Evolutionary conservation across 169 alveolate genomes (phyloP).

Genomic region (Cryptosporidium canis): DNA sequence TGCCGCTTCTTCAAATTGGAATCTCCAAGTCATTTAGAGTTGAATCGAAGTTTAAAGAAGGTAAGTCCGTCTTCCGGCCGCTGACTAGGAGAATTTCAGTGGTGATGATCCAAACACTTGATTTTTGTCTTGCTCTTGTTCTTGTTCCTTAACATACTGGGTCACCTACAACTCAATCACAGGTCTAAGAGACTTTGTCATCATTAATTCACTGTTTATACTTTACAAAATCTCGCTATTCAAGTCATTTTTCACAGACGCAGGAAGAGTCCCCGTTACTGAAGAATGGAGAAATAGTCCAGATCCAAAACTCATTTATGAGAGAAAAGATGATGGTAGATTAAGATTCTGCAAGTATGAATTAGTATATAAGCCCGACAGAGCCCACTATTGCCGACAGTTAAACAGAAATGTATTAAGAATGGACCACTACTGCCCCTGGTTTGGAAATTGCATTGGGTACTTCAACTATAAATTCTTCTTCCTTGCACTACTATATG

Average conservation of each 20-base stretch:
- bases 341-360: constrained; percentile 71
- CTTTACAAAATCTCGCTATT: constrained; percentile 41
- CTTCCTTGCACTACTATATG: constrained; percentile 76
- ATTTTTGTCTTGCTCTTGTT: neutral
- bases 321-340: constrained; percentile 71
- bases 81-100: neutral
- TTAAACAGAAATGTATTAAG: constrained; percentile 44
- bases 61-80: neutral
- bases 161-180: neutral
- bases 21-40: constrained; percentile 35
- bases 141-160: neutral
- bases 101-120: neutral
- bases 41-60: constrained; percentile 56
- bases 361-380: constrained; percentile 66
- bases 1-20: constrained; percentile 58
- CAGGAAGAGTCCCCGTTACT: constrained; percentile 68
- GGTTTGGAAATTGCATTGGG: constrained; percentile 72
- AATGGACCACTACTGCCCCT: constrained; percentile 71
- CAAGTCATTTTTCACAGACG: constrained; percentile 58
- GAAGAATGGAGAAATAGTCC: constrained; percentile 73
- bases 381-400: constrained; percentile 68
- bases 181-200: constrained; percentile 57
- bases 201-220: constrained; percentile 17
- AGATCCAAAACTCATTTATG: constrained; percentile 49
- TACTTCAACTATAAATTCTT: constrained; percentile 73